Evolutionary conservation across 129 eudicot genomes (phyloP).

Genomic region (Helianthus tuberosus): DNA sequence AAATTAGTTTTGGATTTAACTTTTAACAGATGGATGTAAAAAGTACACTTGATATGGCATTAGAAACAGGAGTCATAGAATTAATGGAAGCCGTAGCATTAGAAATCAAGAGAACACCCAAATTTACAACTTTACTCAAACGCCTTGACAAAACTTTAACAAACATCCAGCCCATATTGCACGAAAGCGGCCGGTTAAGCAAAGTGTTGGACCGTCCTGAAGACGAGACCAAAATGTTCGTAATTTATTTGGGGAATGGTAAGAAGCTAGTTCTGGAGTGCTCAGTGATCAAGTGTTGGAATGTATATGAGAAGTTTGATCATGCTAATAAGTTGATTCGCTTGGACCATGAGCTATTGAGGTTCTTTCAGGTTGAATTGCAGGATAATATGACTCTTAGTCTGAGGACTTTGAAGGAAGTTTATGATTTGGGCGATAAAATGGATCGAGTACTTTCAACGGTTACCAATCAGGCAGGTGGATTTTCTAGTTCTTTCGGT

Average conservation of each 20-base stretch:
- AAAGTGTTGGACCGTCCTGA: conserved; percentile 25
- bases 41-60: background rate
- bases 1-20: background rate
- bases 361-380: conserved; percentile 22
- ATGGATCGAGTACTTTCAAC: conserved; percentile 26
- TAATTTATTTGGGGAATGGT: conserved; percentile 6
- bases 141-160: conserved; percentile 28
- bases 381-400: conserved; percentile 12
- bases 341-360: conserved; percentile 20
- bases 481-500: conserved; percentile 25
- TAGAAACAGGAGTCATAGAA: conserved; percentile 19
- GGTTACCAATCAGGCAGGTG: conserved; percentile 18
- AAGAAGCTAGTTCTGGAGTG: conserved; percentile 22
- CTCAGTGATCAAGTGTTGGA: conserved; percentile 30
- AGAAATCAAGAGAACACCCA: conserved; percentile 2
- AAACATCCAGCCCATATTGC: conserved; percentile 14
- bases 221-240: conserved; percentile 20
- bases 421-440: conserved; percentile 4
- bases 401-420: conserved; percentile 19
- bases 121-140: conserved; percentile 25
- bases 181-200: conserved; percentile 9
- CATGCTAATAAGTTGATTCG: conserved; percentile 16
- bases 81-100: conserved; percentile 20
- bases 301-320: conserved; percentile 24
- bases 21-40: conserved; percentile 17